These are phyloP conservation scores for Parsonsia alboflavescens DNA, from an alignment of 257 asterid genomes.

Conservation along the genomic window DNA sequence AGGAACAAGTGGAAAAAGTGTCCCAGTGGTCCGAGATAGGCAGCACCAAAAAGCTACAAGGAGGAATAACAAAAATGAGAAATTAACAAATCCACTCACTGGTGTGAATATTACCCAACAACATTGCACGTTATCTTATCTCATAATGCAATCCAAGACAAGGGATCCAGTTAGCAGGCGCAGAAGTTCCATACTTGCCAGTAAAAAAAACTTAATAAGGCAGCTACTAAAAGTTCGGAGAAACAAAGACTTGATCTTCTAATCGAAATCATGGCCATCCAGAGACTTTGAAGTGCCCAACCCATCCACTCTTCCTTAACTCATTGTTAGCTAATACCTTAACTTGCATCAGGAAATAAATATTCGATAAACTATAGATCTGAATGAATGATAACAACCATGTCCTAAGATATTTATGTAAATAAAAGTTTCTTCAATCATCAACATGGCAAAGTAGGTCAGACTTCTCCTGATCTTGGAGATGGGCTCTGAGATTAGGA, in stretches of 20 bases:
- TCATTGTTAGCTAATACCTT: background rate
- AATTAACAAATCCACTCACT: background rate
- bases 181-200: background rate
- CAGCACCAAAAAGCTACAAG: conserved; percentile 79
- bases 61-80: background rate
- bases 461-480: background rate
- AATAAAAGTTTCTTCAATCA: background rate
- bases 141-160: background rate
- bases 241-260: background rate
- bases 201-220: background rate
- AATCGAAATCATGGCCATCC: background rate
- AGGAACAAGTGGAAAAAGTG: conserved; percentile 74
- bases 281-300: background rate
- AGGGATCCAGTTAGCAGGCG: background rate
- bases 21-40: conserved; percentile 89
- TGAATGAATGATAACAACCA: background rate
- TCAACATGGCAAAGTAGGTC: background rate
- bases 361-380: background rate
- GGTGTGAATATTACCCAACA: background rate
- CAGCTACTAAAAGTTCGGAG: background rate
- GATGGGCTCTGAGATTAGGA: background rate
- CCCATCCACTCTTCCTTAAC: background rate
- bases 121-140: background rate
- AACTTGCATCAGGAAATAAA: background rate
- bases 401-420: background rate